A percentile compares a stretch with the other conserved stretches of the same genome.
Conservation (phyloP, 1,284 basidiomycete genomes). For the Cutaneotrichosporon dermatis region DNA sequence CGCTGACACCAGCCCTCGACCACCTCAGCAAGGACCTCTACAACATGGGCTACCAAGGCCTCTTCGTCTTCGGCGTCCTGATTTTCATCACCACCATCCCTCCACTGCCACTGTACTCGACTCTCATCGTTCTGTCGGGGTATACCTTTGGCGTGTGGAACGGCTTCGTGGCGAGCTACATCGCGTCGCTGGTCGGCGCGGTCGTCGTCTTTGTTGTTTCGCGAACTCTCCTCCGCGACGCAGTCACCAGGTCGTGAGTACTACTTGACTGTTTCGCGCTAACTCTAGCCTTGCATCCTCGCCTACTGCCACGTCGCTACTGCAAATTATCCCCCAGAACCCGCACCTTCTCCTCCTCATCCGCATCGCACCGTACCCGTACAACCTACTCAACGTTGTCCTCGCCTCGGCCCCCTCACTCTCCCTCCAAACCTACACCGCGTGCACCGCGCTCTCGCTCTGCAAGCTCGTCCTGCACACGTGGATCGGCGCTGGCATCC, state of each 20-base stretch:
- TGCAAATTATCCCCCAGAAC: constrained; percentile 43
- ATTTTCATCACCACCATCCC: constrained; percentile 49
- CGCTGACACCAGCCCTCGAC: constrained; percentile 36
- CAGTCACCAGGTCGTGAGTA: constrained; percentile 38
- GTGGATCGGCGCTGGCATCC: constrained; percentile 41
- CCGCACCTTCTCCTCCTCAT: constrained; percentile 53
- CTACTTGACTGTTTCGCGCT: background rate
- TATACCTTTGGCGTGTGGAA: constrained; percentile 53
- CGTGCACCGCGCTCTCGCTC: constrained; percentile 52
- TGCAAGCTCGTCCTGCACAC: constrained; percentile 51
- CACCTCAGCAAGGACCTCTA: constrained; percentile 37
- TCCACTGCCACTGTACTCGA: constrained; percentile 54
- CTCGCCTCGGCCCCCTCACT: constrained; percentile 52
- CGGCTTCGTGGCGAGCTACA: constrained; percentile 53
- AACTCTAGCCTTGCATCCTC: constrained; percentile 33
- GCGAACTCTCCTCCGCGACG: constrained; percentile 35
- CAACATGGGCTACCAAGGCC: constrained; percentile 39
- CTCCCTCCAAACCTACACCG: constrained; percentile 50
- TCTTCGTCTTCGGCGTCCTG: constrained; percentile 44
- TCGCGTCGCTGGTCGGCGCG: constrained; percentile 51
- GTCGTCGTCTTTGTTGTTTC: constrained; percentile 52
- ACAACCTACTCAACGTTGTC: constrained; percentile 55
- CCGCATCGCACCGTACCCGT: constrained; percentile 53
- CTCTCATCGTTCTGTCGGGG: constrained; percentile 53
- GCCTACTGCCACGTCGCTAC: constrained; percentile 38